These are phyloP conservation scores for Blastomyces emzantsi DNA, from an alignment of 2,329 filamentous ascomycete genomes.

Conservation along the genomic window DNA sequence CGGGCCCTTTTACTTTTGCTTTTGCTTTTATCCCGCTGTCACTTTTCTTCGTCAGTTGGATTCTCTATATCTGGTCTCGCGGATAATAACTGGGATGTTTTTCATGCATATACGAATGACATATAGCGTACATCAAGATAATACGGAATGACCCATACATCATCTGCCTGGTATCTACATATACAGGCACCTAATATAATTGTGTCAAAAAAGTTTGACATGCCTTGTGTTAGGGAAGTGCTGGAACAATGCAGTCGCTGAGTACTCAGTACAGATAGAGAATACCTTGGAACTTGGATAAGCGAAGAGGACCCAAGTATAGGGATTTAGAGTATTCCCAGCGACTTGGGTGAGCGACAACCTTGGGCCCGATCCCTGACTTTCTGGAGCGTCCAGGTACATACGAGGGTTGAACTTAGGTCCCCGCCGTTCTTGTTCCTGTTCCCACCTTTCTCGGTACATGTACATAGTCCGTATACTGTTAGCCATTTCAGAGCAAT, in stretches of 20 bases:
- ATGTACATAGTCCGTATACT: background rate
- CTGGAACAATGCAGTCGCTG: background rate
- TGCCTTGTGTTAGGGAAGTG: background rate
- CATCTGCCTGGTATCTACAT: too few species aligned
- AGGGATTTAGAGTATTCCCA: conserved; percentile 1
- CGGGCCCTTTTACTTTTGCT: background rate
- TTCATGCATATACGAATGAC: background rate
- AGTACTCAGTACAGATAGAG: background rate
- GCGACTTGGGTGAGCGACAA: conserved; percentile 1
- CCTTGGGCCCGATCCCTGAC: background rate
- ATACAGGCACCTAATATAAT: background rate
- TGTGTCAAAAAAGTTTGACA: background rate
- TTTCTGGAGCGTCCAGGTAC: too few species aligned
- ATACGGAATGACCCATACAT: background rate
- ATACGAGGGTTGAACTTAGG: background rate
- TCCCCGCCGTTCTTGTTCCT: background rate
- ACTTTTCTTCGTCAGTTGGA: background rate
- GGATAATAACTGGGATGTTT: background rate
- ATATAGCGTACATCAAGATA: background rate
- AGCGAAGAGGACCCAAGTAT: background rate
- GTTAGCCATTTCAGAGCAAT: background rate
- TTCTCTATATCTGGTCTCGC: background rate
- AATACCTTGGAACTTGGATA: background rate
- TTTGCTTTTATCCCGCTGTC: background rate
- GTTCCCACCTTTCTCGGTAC: background rate